Conservation (phyloP, 257 asterid species). For the Voacanga thouarsii region DNA sequence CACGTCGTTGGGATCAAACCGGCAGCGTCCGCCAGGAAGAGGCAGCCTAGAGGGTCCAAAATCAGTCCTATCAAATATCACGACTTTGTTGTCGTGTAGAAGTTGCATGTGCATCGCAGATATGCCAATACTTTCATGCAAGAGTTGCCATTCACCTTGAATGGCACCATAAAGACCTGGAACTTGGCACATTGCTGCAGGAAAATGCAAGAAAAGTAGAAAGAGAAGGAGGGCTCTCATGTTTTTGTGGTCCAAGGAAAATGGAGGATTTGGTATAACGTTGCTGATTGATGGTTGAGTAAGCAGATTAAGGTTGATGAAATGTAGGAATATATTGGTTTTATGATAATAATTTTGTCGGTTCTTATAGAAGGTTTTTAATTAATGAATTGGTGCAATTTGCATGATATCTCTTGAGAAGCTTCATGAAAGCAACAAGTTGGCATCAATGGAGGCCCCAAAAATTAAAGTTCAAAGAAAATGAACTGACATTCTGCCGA, state of each 20-base stretch:
- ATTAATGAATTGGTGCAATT: background rate
- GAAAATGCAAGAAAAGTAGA: slow-evolving; percentile 6
- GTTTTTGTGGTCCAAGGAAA: background rate
- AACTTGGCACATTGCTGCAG: background rate
- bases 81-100: slow-evolving; percentile 51
- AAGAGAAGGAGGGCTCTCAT: background rate
- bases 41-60: slow-evolving; percentile 66
- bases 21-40: slow-evolving; percentile 43
- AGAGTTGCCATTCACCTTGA: slow-evolving; percentile 24
- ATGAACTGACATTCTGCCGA: background rate
- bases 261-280: background rate
- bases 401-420: slow-evolving; percentile 4
- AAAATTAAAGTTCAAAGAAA: background rate
- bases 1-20: slow-evolving; percentile 39
- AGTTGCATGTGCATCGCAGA: slow-evolving; percentile 92
- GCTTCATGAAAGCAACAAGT: background rate
- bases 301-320: background rate
- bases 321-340: slow-evolving; percentile 1
- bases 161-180: background rate
- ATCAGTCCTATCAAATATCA: slow-evolving; percentile 66
- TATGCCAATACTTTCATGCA: slow-evolving; percentile 47
- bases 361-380: background rate
- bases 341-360: background rate
- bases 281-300: slow-evolving; percentile 3
- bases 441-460: background rate